These are phyloP conservation scores for Pseudogymnoascus sp. DNA, from an alignment of 2,329 filamentous ascomycete species.

Conservation along the genomic window DNA sequence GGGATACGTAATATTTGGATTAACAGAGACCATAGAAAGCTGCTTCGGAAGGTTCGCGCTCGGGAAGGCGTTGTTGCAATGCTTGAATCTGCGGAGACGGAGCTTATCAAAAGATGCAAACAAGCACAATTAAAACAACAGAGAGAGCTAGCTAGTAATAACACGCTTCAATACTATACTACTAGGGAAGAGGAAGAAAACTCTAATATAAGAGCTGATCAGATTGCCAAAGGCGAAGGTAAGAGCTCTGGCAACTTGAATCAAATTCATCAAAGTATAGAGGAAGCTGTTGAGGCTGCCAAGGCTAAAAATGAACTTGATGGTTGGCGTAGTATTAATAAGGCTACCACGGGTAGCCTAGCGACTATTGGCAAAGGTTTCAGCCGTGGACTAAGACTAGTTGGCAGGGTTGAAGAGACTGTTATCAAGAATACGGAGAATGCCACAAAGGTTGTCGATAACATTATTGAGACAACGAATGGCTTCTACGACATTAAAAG, in stretches of 20 bases:
- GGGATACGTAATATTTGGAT: slow-evolving; percentile 95
- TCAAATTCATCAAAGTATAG: slow-evolving; percentile 45
- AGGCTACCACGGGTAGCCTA: slow-evolving; percentile 21
- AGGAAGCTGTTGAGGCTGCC: slow-evolving; percentile 38
- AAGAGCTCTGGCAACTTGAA: slow-evolving; percentile 46
- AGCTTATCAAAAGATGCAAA: slow-evolving; percentile 72
- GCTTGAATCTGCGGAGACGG: slow-evolving; percentile 77
- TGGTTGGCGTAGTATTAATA: slow-evolving; percentile 1
- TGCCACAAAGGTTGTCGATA: slow-evolving; percentile 44
- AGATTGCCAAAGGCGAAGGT: slow-evolving; percentile 44
- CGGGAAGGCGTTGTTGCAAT: slow-evolving; percentile 62
- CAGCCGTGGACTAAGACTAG: slow-evolving; percentile 31
- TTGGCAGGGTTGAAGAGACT: slow-evolving; percentile 35
- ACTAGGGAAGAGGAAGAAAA: slow-evolving; percentile 29
- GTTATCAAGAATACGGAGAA: slow-evolving; percentile 40
- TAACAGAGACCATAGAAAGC: slow-evolving; percentile 76
- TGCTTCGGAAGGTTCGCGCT: slow-evolving; percentile 75
- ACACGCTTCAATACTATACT: slow-evolving; percentile 15
- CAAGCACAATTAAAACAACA: slow-evolving; percentile 66
- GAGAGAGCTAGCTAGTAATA: slow-evolving; percentile 30
- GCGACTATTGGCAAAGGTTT: slow-evolving; percentile 18
- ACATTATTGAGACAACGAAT: slow-evolving; percentile 47
- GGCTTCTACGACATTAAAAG: slow-evolving; percentile 25
- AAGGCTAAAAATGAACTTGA: slow-evolving; percentile 17
- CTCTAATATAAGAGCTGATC: slow-evolving; percentile 32